Evolutionary conservation across 352 stramenopile genomes (phyloP).

Genomic region (Heterotrichella gracilis): DNA sequence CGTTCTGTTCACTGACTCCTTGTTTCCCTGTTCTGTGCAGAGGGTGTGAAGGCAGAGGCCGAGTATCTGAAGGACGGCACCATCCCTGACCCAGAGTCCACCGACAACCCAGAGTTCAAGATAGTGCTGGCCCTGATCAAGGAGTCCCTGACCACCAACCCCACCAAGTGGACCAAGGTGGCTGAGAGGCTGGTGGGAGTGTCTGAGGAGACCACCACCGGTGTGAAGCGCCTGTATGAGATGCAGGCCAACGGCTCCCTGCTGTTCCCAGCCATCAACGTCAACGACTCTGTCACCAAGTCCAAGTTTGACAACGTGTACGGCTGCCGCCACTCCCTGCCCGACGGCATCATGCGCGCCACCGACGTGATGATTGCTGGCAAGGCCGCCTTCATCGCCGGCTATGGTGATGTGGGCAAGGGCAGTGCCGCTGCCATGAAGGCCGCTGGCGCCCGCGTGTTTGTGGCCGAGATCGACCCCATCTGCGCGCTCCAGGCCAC

Average conservation of each 20-base stretch:
- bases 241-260: conserved; percentile 79
- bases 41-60: conserved; percentile 80
- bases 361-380: conserved; percentile 93
- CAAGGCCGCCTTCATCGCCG: conserved; percentile 82
- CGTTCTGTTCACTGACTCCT: too few relatives aligned
- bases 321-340: conserved; percentile 86
- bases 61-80: conserved; percentile 58
- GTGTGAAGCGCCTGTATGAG: conserved; percentile 81
- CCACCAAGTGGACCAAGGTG: conserved; percentile 80
- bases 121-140: conserved; percentile 81
- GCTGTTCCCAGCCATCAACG: conserved; percentile 88
- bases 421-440: conserved; percentile 82
- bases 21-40: too few relatives aligned
- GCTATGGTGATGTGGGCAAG: conserved; percentile 90
- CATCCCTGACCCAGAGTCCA: conserved; percentile 59
- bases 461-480: conserved; percentile 85
- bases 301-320: conserved; percentile 99
- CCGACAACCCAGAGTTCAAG: conserved; percentile 88
- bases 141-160: conserved; percentile 57
- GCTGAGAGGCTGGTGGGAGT: conserved; percentile 65
- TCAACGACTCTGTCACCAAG: conserved; percentile 97
- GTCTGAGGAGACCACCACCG: conserved; percentile 89
- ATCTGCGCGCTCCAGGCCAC: conserved; percentile 86
- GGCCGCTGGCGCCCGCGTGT: conserved; percentile 66
- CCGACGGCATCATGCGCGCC: conserved; percentile 85